These are phyloP conservation scores for Aspergillus luchuensis DNA, from an alignment of 2,329 filamentous ascomycete species.

Conservation along the genomic window DNA sequence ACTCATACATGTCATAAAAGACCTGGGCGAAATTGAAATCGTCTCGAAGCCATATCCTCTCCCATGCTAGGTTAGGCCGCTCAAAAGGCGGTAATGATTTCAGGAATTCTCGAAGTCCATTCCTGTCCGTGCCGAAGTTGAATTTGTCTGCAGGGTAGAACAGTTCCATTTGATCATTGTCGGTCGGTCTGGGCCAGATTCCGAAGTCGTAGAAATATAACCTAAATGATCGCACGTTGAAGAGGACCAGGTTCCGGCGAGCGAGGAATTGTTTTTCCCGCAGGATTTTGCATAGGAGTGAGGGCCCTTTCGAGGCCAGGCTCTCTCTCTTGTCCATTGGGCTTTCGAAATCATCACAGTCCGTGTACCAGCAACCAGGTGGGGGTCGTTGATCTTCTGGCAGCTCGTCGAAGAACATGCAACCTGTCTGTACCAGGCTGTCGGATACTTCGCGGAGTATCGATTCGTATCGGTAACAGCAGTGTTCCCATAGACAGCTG, in stretches of 20 bases:
- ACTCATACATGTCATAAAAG: not conserved
- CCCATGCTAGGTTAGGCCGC: slow-evolving; percentile 18
- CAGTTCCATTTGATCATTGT: slow-evolving; percentile 1
- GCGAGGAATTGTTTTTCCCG: not conserved
- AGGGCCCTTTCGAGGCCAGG: slow-evolving; percentile 18
- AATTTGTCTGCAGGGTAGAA: slow-evolving; percentile 21
- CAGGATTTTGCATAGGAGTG: slow-evolving; percentile 19
- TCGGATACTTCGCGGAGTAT: slow-evolving; percentile 11
- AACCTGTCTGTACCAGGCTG: slow-evolving; percentile 1
- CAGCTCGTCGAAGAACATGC: slow-evolving; percentile 3
- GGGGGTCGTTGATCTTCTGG: slow-evolving; percentile 8
- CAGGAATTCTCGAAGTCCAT: slow-evolving; percentile 2
- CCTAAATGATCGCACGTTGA: not conserved
- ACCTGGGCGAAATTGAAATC: not conserved
- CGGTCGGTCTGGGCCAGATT: not conserved
- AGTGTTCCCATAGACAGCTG: slow-evolving; percentile 19
- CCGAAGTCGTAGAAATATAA: not conserved
- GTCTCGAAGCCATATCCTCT: not conserved
- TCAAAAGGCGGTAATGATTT: slow-evolving; percentile 8
- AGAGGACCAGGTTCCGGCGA: slow-evolving; percentile 18
- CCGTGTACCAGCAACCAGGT: not conserved
- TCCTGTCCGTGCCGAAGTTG: slow-evolving; percentile 8
- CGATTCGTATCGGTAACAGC: not conserved
- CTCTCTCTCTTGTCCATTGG: not conserved
- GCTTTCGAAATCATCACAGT: not conserved